Evolutionary conservation across 2,329 filamentous ascomycete species (phyloP).

Genomic region (Neonectria coccinea): DNA sequence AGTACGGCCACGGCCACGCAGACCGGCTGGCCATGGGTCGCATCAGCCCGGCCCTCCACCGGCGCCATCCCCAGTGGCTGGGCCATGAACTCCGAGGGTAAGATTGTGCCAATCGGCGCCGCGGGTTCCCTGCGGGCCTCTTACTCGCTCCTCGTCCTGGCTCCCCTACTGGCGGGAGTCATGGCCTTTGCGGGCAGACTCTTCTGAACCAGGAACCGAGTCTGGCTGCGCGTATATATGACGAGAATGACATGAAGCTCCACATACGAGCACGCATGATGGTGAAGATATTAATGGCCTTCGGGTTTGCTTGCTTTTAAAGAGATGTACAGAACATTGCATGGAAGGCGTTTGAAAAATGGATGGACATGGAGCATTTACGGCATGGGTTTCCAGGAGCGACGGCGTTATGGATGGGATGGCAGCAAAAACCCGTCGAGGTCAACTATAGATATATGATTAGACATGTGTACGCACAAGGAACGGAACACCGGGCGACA

Average conservation of each 20-base stretch:
- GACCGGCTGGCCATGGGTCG: conserved; percentile 77
- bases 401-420: conserved; percentile 18
- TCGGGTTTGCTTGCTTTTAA: conserved; percentile 2
- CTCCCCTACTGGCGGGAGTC: conserved; percentile 45
- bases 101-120: conserved; percentile 75
- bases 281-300: conserved; percentile 4
- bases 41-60: conserved; percentile 63
- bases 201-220: conserved; percentile 28
- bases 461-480: conserved; percentile 1
- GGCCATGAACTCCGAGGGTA: conserved; percentile 82
- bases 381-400: conserved; percentile 2
- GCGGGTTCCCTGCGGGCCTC: conserved; percentile 47
- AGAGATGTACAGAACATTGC: conserved; percentile 9
- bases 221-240: conserved; percentile 26
- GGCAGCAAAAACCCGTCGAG: background rate
- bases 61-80: conserved; percentile 80
- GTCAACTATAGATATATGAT: conserved; percentile 1
- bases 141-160: conserved; percentile 41
- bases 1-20: conserved; percentile 65
- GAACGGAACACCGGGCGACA: background rate
- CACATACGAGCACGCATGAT: conserved; percentile 11
- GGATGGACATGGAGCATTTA: background rate
- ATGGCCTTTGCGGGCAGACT: conserved; percentile 41
- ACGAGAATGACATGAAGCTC: conserved; percentile 10
- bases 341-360: conserved; percentile 14